A percentile compares a stretch with the other conserved stretches of the same genome.
Evolutionary conservation across 1,139 yeast genomes (phyloP).

Genomic region (Yarrowia galli): DNA sequence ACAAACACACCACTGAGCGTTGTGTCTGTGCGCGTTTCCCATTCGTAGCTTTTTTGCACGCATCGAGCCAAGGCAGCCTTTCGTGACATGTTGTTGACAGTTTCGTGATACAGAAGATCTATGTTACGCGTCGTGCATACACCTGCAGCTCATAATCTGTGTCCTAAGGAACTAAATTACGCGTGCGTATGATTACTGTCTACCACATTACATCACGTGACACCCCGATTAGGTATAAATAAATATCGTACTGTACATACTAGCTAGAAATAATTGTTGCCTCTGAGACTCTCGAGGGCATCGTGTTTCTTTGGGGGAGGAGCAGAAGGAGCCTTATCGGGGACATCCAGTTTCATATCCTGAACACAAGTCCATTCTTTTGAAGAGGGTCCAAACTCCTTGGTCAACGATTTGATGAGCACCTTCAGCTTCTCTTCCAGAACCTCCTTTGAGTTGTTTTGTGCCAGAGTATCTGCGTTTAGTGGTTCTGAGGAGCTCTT

Average conservation of each 20-base stretch:
- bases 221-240: background rate
- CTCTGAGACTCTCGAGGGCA: slow-evolving; percentile 21
- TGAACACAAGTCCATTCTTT: background rate
- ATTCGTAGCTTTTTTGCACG: slow-evolving; percentile 25
- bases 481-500: background rate
- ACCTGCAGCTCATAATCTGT: slow-evolving; percentile 25
- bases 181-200: too few species aligned
- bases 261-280: slow-evolving; percentile 23
- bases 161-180: too few species aligned
- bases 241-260: slow-evolving; percentile 25
- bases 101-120: background rate
- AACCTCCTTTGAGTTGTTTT: background rate
- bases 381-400: background rate
- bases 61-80: slow-evolving; percentile 2
- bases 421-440: background rate
- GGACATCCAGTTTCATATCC: slow-evolving; percentile 7
- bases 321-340: background rate
- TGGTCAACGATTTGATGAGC: background rate
- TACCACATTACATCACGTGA: too few species aligned
- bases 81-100: slow-evolving; percentile 11
- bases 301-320: background rate
- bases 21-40: slow-evolving; percentile 37
- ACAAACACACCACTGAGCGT: slow-evolving; percentile 27
- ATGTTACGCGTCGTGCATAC: slow-evolving; percentile 25
- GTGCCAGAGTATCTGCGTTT: background rate